phyloP scores from a whole-genome alignment of 768 basidiomycete genomes.

The Gelatoporia subvermispora region DNA sequence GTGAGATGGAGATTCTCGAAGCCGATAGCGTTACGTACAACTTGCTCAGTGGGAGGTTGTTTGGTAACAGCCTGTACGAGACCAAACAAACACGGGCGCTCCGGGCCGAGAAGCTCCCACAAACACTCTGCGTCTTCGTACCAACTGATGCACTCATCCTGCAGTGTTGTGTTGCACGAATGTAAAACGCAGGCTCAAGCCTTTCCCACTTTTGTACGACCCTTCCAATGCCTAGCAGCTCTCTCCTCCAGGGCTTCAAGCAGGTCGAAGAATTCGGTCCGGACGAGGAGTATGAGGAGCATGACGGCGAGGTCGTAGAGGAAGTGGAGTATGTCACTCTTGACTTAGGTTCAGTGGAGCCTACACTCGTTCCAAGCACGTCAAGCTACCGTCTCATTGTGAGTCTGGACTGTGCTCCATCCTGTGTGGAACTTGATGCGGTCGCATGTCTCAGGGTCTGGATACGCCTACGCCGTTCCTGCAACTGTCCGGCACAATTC shows the following conservation, averaged over 20 bases:
- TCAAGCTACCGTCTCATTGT: constrained; percentile 73
- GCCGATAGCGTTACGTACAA: no score
- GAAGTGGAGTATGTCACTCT: constrained; percentile 67
- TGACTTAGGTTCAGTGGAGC: constrained; percentile 68
- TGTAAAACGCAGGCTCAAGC: no score
- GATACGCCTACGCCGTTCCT: constrained; percentile 75
- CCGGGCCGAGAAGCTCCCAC: no score
- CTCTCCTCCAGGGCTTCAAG: constrained; percentile 53
- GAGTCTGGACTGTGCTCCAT: constrained; percentile 24
- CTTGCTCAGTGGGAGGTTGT: no score
- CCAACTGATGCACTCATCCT: no score
- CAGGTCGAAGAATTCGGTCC: constrained; percentile 66
- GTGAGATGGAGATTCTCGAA: no score
- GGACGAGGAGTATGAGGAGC: constrained; percentile 60
- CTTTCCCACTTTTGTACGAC: no score
- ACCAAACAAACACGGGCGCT: no score
- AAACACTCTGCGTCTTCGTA: no score
- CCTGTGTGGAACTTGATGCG: neutral
- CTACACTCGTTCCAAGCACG: constrained; percentile 68
- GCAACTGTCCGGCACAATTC: constrained; percentile 70
- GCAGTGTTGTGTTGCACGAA: no score
- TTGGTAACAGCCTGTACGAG: no score
- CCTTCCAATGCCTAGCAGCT: neutral
- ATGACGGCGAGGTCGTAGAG: constrained; percentile 36
- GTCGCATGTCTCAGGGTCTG: constrained; percentile 42